Evolutionary conservation across 2,329 filamentous ascomycete species (phyloP).

Genomic region (Aureobasidium sp.): DNA sequence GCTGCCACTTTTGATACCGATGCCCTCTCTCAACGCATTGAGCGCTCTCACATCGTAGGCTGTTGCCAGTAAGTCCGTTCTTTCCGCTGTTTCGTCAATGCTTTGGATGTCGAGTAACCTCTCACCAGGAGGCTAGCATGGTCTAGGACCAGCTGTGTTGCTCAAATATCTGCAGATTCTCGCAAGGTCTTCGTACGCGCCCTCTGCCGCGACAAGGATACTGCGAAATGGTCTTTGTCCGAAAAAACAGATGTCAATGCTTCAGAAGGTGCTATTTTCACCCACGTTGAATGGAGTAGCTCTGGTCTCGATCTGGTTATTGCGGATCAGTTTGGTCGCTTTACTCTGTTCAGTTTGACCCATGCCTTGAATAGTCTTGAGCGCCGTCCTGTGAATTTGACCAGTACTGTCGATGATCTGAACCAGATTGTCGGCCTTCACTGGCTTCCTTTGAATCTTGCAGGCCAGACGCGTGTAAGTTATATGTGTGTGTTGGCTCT

Average conservation of each 20-base stretch:
- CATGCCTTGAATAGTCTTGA: constrained; percentile 65
- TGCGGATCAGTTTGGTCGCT: constrained; percentile 67
- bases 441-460: constrained; percentile 55
- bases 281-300: constrained; percentile 76
- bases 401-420: constrained; percentile 65
- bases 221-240: constrained; percentile 68
- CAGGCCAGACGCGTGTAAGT: constrained; percentile 23
- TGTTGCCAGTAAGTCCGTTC: constrained; percentile 64
- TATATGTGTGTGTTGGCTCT: background rate
- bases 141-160: constrained; percentile 81
- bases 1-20: constrained; percentile 52
- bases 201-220: constrained; percentile 57
- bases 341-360: constrained; percentile 64
- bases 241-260: constrained; percentile 60
- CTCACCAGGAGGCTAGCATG: constrained; percentile 63
- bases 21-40: constrained; percentile 61
- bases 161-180: constrained; percentile 66
- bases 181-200: constrained; percentile 62
- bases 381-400: constrained; percentile 50
- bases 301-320: constrained; percentile 72
- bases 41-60: constrained; percentile 65
- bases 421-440: constrained; percentile 72
- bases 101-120: constrained; percentile 7
- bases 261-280: constrained; percentile 55
- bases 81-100: background rate